Percentiles rank a stretch among this genome's conserved stretches.
These are phyloP conservation scores for Tulasnella sp. DNA, from an alignment of 768 basidiomycete genomes.

Conservation along the genomic window DNA sequence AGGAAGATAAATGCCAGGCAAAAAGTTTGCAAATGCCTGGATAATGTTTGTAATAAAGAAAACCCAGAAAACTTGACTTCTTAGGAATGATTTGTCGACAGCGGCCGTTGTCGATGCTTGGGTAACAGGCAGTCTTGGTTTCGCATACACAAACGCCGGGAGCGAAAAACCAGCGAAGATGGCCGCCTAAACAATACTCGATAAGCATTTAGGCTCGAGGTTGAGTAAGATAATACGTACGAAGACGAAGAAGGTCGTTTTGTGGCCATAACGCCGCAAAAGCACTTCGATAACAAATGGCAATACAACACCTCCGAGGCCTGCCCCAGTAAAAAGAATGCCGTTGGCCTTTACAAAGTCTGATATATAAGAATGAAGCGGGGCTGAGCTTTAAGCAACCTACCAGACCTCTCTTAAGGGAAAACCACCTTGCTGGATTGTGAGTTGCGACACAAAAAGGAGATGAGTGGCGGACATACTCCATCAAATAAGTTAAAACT, in stretches of 20 bases:
- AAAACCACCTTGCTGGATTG: conserved; percentile 10
- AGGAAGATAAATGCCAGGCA: conserved; percentile 28
- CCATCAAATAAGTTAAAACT: conserved; percentile 9
- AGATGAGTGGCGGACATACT: background rate
- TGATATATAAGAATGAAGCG: background rate
- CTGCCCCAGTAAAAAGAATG: conserved; percentile 26
- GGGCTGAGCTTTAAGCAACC: background rate
- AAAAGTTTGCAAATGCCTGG: conserved; percentile 20
- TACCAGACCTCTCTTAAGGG: conserved; percentile 30
- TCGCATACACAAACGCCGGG: conserved; percentile 14
- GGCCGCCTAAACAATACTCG: background rate
- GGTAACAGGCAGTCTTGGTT: conserved; percentile 17
- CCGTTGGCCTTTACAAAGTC: conserved; percentile 25
- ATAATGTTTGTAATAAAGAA: conserved; percentile 20
- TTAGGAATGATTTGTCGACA: conserved; percentile 16
- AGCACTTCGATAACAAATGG: conserved; percentile 25
- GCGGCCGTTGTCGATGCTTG: background rate
- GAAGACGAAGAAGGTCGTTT: conserved; percentile 14
- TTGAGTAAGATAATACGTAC: background rate
- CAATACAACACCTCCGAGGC: conserved; percentile 25
- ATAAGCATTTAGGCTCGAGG: background rate
- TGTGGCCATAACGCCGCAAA: conserved; percentile 18
- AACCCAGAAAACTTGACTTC: conserved; percentile 26
- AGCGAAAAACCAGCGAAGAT: conserved; percentile 17
- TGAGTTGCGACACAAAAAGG: background rate